These are phyloP conservation scores for apple (Malus domestica) DNA, from an alignment of 306 rosid genomes.

Conservation along the genomic window DNA sequence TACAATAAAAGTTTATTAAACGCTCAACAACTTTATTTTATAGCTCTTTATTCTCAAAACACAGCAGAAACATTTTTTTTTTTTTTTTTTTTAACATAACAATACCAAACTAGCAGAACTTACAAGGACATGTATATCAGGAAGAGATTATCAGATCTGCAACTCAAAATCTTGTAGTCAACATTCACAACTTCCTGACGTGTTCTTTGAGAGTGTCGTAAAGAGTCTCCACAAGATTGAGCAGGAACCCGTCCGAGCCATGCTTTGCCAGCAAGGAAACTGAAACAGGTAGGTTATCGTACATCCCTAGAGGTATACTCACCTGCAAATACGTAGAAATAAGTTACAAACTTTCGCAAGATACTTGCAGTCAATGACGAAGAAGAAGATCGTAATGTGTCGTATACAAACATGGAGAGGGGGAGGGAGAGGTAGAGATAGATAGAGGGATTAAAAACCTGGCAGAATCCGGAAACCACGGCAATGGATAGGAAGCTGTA, in stretches of 20 bases:
- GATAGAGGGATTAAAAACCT: slow-evolving; percentile 34
- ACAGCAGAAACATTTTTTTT: no score
- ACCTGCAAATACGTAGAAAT: slow-evolving; percentile 41
- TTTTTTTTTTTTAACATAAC: no score
- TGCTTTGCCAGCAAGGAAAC: slow-evolving; percentile 69
- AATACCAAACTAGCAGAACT: not conserved
- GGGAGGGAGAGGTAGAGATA: not conserved
- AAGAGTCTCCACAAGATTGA: slow-evolving; percentile 57
- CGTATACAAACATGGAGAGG: not conserved
- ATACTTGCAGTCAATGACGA: not conserved
- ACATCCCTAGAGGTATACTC: slow-evolving; percentile 66
- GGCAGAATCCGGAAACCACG: slow-evolving; percentile 87
- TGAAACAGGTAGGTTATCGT: slow-evolving; percentile 58
- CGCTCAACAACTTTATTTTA: no score
- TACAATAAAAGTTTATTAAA: no score
- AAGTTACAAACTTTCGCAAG: not conserved
- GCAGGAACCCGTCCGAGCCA: slow-evolving; percentile 74
- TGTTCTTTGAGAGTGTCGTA: slow-evolving; percentile 38
- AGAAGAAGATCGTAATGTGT: not conserved
- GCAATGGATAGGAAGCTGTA: slow-evolving; percentile 75
- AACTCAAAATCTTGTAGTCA: not conserved
- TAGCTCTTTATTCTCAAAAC: no score
- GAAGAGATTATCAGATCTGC: not conserved
- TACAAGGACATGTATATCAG: not conserved
- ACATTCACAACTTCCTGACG: slow-evolving; percentile 2